Percentiles rank a stretch among this genome's conserved stretches.
These are phyloP conservation scores for Pyrenophora teres DNA, from an alignment of 2,329 filamentous ascomycete species.

Conservation along the genomic window DNA sequence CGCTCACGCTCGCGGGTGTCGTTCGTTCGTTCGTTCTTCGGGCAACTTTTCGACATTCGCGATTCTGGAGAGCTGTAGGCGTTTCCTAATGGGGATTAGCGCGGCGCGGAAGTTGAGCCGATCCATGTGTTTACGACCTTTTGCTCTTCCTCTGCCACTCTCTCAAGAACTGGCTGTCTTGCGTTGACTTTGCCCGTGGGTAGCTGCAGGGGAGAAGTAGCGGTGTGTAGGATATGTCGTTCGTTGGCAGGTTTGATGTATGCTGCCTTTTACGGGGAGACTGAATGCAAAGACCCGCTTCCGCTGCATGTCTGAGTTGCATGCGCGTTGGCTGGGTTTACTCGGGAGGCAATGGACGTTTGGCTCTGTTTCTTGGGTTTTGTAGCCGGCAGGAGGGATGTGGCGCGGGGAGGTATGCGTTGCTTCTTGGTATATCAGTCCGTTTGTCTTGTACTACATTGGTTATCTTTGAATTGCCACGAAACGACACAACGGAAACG, in stretches of 20 bases:
- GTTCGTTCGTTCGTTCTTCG: not conserved
- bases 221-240: not conserved
- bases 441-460: slow-evolving; percentile 14
- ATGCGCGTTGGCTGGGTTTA: not conserved
- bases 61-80: slow-evolving; percentile 9
- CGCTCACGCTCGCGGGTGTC: not conserved
- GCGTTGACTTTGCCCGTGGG: no score
- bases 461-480: not conserved
- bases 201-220: no score
- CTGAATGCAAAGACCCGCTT: not conserved
- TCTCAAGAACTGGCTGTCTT: not conserved
- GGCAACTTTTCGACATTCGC: slow-evolving; percentile 16
- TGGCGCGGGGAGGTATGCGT: not conserved
- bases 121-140: slow-evolving; percentile 18
- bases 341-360: slow-evolving; percentile 5
- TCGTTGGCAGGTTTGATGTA: not conserved
- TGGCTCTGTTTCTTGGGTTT: not conserved
- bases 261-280: not conserved
- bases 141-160: slow-evolving; percentile 1
- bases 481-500: slow-evolving; percentile 10
- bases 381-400: slow-evolving; percentile 1
- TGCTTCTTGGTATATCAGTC: slow-evolving; percentile 1
- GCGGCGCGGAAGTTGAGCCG: slow-evolving; percentile 1
- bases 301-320: not conserved
- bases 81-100: slow-evolving; percentile 19